phyloP scores from a whole-genome alignment of 176 grass and related monocot species.

The Coix lacrymajobi region DNA sequence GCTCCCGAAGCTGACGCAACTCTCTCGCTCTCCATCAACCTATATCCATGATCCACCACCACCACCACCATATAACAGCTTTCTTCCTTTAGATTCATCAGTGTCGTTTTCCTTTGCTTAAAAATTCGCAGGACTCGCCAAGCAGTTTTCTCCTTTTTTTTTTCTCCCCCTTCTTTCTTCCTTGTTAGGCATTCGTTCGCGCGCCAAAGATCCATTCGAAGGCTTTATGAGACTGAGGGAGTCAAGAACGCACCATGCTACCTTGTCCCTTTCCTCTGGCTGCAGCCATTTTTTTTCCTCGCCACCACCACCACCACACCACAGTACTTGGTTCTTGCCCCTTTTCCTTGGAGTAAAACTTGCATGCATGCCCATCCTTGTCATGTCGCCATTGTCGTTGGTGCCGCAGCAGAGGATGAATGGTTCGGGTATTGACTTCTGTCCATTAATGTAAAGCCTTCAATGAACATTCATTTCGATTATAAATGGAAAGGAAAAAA shows the following conservation, averaged over 20 bases:
- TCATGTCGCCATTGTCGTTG: background rate
- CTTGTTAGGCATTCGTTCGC: slow-evolving; percentile 29
- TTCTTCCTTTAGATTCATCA: background rate
- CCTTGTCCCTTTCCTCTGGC: slow-evolving; percentile 53
- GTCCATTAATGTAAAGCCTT: slow-evolving; percentile 72
- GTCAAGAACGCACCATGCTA: slow-evolving; percentile 99
- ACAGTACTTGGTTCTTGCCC: background rate
- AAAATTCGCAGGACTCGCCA: background rate
- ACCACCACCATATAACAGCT: background rate
- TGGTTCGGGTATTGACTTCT: slow-evolving; percentile 98
- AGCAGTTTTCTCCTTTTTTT: background rate
- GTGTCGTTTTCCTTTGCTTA: background rate
- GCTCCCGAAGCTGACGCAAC: slow-evolving; percentile 30
- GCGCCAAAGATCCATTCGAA: background rate
- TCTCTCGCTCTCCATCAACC: slow-evolving; percentile 15
- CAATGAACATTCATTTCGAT: slow-evolving; percentile 67
- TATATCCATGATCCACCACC: slow-evolving; percentile 13
- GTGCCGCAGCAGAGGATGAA: slow-evolving; percentile 64
- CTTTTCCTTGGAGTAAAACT: background rate
- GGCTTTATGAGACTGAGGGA: slow-evolving; percentile 53
- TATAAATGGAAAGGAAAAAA: slow-evolving; percentile 40
- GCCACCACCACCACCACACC: background rate
- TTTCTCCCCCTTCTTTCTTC: background rate
- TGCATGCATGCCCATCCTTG: background rate
- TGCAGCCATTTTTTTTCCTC: slow-evolving; percentile 2